Evolutionary conservation across 345 rosid species (phyloP), one percentile per base, ranked within the genome.

Genomic region (Limnanthes douglasii): DNA sequence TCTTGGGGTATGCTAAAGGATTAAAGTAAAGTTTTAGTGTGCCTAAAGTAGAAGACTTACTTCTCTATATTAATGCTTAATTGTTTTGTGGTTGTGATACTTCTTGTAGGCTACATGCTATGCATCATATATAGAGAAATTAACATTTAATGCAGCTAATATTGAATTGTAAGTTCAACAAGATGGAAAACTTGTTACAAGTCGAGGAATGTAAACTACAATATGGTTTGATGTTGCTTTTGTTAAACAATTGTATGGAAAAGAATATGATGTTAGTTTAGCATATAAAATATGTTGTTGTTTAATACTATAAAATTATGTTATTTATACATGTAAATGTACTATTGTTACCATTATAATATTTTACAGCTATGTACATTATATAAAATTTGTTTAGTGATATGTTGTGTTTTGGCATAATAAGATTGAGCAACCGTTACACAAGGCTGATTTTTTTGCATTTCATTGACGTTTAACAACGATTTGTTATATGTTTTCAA

Each of bases 1-100:
- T 64, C 86, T 2, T 84, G 95, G 98, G 94, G 92, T 45, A 41
- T 90, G 56, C 67, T 90, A 32, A 64, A 79, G 59, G 98, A 92
- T 70, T 51, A 77, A 77, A 31, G 97, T 88, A 55, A 44, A 68
- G 13, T 0, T 23, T 11, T 15, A 26, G 19, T 27, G 0, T 40
- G 2, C 1, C 4, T 41, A 31, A 27, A 11, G 5, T 14, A 33
- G n/a, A 15, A n/a, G 38, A 17, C 12, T 37, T 54, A 23, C 10
- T 11, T 41, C 39, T 25, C 11, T 19, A 31, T 16, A 36, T 24
- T 37, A 15, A 29, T 50, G 34, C 25, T 17, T 39, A 6, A 11
- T 18, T 43, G 6, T 8, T 1, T 6, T 32, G 26, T 28, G 27
- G 15, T 20, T 32, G 9, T 11, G 35, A 3, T 51, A 22, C 25